phyloP scores from a whole-genome alignment of 208 protist genomes.

The Crithidia acanthocephali region DNA sequence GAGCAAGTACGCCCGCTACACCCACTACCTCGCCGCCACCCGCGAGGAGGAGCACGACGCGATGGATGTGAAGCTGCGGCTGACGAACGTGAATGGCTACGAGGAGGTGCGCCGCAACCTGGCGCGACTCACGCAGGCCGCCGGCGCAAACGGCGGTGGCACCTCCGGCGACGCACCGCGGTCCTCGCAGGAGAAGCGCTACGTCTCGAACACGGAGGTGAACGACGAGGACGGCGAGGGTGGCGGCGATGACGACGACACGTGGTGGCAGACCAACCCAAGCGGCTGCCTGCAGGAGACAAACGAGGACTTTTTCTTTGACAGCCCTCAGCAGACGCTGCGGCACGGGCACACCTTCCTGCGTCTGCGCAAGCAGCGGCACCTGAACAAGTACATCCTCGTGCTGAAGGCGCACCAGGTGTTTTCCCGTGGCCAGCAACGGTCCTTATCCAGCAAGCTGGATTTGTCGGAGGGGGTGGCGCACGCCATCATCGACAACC shows the following conservation, averaged over 20 bases:
- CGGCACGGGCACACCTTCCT: constrained; percentile 41
- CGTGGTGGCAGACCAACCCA: constrained; percentile 24
- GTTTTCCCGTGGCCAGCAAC: constrained; percentile 48
- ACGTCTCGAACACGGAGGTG: constrained; percentile 33
- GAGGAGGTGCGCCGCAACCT: constrained; percentile 60
- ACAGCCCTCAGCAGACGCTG: constrained; percentile 49
- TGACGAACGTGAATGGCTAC: constrained; percentile 60
- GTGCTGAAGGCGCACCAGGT: constrained; percentile 65
- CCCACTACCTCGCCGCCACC: constrained; percentile 42
- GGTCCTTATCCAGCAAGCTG: constrained; percentile 36
- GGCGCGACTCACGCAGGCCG: constrained; percentile 18
- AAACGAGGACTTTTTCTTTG: constrained; percentile 83
- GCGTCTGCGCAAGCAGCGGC: constrained; percentile 54
- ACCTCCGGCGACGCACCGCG: background rate
- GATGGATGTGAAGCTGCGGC: constrained; percentile 59
- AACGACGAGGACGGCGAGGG: constrained; percentile 1
- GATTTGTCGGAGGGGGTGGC: constrained; percentile 61
- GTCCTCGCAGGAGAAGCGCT: constrained; percentile 21
- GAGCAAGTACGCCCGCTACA: constrained; percentile 75
- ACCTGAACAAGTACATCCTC: constrained; percentile 42
- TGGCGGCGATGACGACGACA: constrained; percentile 12
- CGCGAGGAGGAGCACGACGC: constrained; percentile 31
- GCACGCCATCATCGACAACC: constrained; percentile 46
- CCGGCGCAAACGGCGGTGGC: background rate
- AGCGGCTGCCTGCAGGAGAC: constrained; percentile 43